Base-by-base conservation (phyloP, 202 grass and related monocot genomes). In the Panicum virgatum region DNA sequence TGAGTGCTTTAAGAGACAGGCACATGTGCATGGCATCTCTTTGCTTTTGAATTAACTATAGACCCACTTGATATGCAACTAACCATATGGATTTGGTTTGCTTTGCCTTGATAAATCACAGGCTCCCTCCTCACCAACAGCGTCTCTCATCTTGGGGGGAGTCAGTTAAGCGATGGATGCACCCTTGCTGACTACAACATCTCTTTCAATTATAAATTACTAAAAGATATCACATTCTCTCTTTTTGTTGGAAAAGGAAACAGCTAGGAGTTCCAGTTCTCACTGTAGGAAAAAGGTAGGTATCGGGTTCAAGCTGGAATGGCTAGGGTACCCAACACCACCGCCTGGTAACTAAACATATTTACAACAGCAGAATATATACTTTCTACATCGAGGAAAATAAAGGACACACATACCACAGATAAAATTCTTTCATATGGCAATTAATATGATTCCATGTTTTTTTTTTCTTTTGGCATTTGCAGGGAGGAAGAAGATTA, bases 151-250 rank as follows among this genome's bases (percentile, higher is more conserved):
- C 40, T 43, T 43, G 40, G 40, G 40, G 40, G 40, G 40, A 43
- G 40, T 43, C 40, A 43, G 40, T 43, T 43, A 43, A 43, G 40
- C 40, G 40, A 43, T 43, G 40, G 40, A 43, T 43, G 40, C 40
- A 43, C 40, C 40, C 40, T 43, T 43, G 40, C 40, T 43, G 40
- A 43, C 40, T 43, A 43, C 40, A 43, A 43, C 40, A 43, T 74
- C 40, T 36, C 52, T 69, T 66, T 75, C 60, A 80, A 9, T 59
- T 59, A 88, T 72, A 72, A 11, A 64, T 23, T 70, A 46, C 56
- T 37, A 80, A 70, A 62, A 37, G 22, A 16, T n/a, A 5, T 4
- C 14, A 32, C 12, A 1, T 1, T 11, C 12, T 11, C 18, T 29
- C 44, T 48, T 63, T 14, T 58, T 30, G 5, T 29, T 46, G 6